Base-by-base conservation (phyloP, 2,329 filamentous ascomycete genomes). In the Aureobasidium vineae region DNA sequence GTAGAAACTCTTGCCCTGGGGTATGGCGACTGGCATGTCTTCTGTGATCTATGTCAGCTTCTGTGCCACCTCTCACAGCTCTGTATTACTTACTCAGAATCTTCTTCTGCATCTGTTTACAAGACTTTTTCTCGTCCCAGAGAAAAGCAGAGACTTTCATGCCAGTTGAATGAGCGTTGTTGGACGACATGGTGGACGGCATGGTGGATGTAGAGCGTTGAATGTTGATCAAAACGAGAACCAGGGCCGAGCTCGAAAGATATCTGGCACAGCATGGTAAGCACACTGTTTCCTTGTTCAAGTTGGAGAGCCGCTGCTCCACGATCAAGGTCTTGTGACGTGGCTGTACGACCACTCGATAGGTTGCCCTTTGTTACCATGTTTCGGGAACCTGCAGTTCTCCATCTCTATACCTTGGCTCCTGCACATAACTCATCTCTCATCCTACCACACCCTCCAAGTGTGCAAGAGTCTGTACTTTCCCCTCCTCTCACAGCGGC, bases 51-150 rank as follows among this genome's bases (percentile, higher is more conserved):
- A 2, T 2, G 50, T 65, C 61, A 65, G 60, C 57, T 3, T 56
- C 15, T 26, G 61, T 38, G 26, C 5, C 5, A 56, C n/a, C 50
- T 47, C n/a, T 28, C 31, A 10, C 28, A 15, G n/a, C 11, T 28
- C 15, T 28, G n/a, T 28, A 13, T n/a, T 5, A 2, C 52, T 26
- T 31, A 57, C 63, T 56, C 31, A 65, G 63, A 7, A 65, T 65
- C 41, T 57, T 49, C 63, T 65, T 65, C 31, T 65, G 47, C 38
- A 64, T 54, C 26, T 21, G 36, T 11, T 64, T 64, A 28, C 61
- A 64, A 21, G 36, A 38, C 31, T 45, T 53, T 28, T 64, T 64
- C 26, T 64, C 61, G 10, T 64, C 38, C 16, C 61, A 36, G 26
- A 64, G 47, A 26, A 64, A 54, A 0, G 38, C 19, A 1, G 61